phyloP scores from a whole-genome alignment of 169 alveolate species.

The Theileria orientalis region DNA sequence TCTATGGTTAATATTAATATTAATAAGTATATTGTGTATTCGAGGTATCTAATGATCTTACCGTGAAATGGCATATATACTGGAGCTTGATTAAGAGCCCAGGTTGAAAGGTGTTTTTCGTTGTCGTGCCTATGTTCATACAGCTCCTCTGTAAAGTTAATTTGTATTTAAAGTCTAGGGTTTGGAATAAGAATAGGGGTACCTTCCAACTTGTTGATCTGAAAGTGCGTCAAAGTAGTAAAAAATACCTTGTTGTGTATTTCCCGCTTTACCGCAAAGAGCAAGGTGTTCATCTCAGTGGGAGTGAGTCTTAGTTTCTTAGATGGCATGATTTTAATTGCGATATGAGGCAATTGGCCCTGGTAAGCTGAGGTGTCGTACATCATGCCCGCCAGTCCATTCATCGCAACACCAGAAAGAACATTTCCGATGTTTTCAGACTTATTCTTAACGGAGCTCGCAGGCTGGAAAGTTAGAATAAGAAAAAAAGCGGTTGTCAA shows the following conservation, averaged over 20 bases:
- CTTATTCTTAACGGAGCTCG: constrained; percentile 1
- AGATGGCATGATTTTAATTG: constrained; percentile 63
- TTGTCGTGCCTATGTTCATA: constrained; percentile 49
- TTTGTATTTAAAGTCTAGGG: not conserved
- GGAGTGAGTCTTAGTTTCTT: constrained; percentile 59
- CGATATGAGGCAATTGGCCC: constrained; percentile 55
- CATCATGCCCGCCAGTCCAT: not conserved
- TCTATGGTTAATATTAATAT: constrained; percentile 18
- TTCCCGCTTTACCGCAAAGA: constrained; percentile 59
- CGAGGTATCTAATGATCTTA: not conserved
- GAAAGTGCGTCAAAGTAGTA: not conserved
- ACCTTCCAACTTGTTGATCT: constrained; percentile 68
- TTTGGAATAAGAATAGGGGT: no score
- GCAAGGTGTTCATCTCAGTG: constrained; percentile 61
- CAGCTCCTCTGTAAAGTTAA: constrained; percentile 49
- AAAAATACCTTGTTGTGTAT: constrained; percentile 56
- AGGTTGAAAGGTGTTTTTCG: constrained; percentile 63
- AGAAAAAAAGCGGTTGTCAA: not conserved
- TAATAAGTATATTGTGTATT: not conserved
- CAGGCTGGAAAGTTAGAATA: not conserved
- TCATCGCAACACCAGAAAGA: not conserved
- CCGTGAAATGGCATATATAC: constrained; percentile 69
- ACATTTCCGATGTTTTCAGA: constrained; percentile 8
- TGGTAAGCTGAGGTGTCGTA: constrained; percentile 5
- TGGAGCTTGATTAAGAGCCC: constrained; percentile 69